These are phyloP conservation scores for Corynespora cassiicola DNA, from an alignment of 2,329 filamentous ascomycete genomes.

Conservation along the genomic window DNA sequence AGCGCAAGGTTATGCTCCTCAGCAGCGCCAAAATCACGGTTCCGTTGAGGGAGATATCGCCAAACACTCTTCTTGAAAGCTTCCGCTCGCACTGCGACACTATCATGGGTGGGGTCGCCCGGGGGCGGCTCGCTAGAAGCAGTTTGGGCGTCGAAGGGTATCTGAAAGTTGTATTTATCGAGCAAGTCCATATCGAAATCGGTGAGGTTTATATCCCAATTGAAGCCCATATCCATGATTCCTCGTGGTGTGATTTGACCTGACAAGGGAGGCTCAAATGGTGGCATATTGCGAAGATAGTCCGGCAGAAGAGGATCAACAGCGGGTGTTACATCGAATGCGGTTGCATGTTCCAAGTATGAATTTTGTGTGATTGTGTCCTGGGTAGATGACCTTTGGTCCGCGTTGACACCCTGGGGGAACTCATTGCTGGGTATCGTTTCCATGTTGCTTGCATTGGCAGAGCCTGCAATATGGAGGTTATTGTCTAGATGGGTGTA, in stretches of 20 bases:
- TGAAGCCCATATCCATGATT: constrained; percentile 52
- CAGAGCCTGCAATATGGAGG: no score
- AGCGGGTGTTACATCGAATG: constrained; percentile 21
- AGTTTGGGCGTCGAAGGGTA: constrained; percentile 47
- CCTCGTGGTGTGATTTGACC: constrained; percentile 53
- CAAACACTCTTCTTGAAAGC: constrained; percentile 53
- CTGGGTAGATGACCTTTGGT: no score
- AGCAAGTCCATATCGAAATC: constrained; percentile 53
- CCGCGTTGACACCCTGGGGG: no score
- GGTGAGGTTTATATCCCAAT: constrained; percentile 53
- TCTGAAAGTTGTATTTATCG: constrained; percentile 53
- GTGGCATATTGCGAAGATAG: constrained; percentile 38
- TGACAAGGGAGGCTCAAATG: constrained; percentile 31
- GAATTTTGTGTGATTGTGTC: no score
- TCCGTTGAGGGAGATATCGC: constrained; percentile 49
- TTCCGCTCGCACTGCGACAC: constrained; percentile 29
- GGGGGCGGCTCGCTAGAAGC: constrained; percentile 25
- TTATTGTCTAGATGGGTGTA: no score
- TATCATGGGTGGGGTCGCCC: constrained; percentile 24
- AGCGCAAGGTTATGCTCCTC: constrained; percentile 49
- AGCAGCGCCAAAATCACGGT: constrained; percentile 29
- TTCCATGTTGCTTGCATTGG: no score
- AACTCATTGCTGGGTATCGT: no score
- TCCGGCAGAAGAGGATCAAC: constrained; percentile 31
- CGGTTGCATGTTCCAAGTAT: no score